Conservation (phyloP, 805 yeast species). For the Metschnikowia rubicola region DNA sequence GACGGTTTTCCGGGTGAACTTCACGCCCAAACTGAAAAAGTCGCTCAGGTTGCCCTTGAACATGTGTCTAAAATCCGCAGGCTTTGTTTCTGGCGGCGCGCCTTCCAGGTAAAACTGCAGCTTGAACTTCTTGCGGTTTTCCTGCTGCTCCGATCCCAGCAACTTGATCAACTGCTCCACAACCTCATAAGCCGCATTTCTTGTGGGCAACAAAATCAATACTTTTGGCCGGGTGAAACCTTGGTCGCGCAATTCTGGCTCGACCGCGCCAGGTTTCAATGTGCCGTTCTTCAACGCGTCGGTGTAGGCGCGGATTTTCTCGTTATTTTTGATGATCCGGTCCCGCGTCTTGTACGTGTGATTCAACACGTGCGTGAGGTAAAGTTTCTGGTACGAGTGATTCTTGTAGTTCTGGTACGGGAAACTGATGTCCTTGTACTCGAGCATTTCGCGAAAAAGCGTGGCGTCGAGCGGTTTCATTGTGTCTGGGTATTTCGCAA, state of each 20-base stretch:
- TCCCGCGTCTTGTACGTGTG: slow-evolving; percentile 88
- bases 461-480: slow-evolving; percentile 41
- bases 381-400: slow-evolving; percentile 56
- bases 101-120: slow-evolving; percentile 60
- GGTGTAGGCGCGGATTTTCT: slow-evolving; percentile 45
- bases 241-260: slow-evolving; percentile 78
- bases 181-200: slow-evolving; percentile 70
- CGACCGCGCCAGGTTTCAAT: slow-evolving; percentile 34
- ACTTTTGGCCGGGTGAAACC: slow-evolving; percentile 95
- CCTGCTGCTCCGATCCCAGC: slow-evolving; percentile 71
- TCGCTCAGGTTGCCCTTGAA: slow-evolving; percentile 92
- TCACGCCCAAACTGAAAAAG: slow-evolving; percentile 85
- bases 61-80: slow-evolving; percentile 73
- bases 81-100: slow-evolving; percentile 55
- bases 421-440: slow-evolving; percentile 67
- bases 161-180: slow-evolving; percentile 58
- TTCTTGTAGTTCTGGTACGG: slow-evolving; percentile 54
- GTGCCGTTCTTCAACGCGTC: slow-evolving; percentile 37
- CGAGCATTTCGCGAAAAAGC: slow-evolving; percentile 62
- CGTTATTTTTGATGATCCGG: slow-evolving; percentile 72
- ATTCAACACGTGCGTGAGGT: slow-evolving; percentile 69
- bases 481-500: slow-evolving; percentile 12
- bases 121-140: slow-evolving; percentile 72
- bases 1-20: slow-evolving; percentile 82
- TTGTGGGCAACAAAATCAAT: slow-evolving; percentile 76